These are phyloP conservation scores for Cryptosporidium felis DNA, from an alignment of 169 alveolate species.

Conservation along the genomic window DNA sequence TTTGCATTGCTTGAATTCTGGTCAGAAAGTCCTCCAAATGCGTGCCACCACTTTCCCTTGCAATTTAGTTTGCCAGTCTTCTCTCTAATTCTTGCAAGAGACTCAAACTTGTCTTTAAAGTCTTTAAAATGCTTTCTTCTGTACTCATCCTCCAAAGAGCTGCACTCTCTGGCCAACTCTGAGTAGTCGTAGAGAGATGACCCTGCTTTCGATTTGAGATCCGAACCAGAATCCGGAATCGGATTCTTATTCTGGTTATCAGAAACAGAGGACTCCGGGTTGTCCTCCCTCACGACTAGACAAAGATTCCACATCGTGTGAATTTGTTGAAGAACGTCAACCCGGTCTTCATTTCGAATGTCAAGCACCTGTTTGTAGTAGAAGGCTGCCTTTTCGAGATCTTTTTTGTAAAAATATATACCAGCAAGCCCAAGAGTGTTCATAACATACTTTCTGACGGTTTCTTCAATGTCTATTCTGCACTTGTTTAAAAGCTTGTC, in stretches of 20 bases:
- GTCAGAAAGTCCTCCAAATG: not conserved
- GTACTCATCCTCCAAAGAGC: not conserved
- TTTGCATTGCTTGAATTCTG: not conserved
- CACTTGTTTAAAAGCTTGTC: constrained; percentile 49
- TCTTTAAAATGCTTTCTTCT: not conserved
- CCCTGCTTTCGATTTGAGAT: too few relatives aligned
- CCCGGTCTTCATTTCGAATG: constrained; percentile 61
- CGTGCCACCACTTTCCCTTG: constrained; percentile 47
- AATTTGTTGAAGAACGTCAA: constrained; percentile 41
- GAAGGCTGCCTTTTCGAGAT: not conserved
- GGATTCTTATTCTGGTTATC: too few relatives aligned
- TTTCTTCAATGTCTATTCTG: constrained; percentile 64
- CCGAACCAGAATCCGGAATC: too few relatives aligned
- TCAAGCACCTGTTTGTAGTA: constrained; percentile 52
- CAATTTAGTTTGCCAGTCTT: not conserved
- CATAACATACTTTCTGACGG: constrained; percentile 65
- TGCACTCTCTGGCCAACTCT: not conserved
- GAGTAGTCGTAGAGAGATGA: too few relatives aligned
- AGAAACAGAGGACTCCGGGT: too few relatives aligned
- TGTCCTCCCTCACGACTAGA: not conserved
- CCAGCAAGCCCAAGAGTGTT: constrained; percentile 65
- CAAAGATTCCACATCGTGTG: constrained; percentile 62
- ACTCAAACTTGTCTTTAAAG: constrained; percentile 10
- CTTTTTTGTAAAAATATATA: not conserved
- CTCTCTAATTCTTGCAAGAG: constrained; percentile 1